Conservation (phyloP, 1,139 yeast species). For the Barnettozyma hawaiiensis region DNA sequence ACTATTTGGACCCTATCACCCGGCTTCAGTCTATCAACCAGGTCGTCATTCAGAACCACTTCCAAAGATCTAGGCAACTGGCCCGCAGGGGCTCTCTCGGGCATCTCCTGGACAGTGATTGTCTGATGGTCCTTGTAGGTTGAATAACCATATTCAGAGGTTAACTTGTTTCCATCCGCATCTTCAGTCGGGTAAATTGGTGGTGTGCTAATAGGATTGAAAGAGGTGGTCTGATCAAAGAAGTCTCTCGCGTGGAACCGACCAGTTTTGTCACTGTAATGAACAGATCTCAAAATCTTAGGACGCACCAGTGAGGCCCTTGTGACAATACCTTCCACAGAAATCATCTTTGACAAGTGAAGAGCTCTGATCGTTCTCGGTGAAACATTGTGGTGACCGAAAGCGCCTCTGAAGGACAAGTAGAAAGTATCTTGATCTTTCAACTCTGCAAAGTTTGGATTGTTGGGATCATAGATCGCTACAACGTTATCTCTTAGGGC, state of each 20-base stretch:
- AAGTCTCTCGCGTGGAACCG: conserved; percentile 88
- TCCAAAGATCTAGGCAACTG: conserved; percentile 93
- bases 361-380: conserved; percentile 83
- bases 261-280: conserved; percentile 81
- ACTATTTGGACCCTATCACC: conserved; percentile 95
- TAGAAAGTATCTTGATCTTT: conserved; percentile 65
- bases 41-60: conserved; percentile 85
- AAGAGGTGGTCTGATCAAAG: conserved; percentile 87
- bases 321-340: conserved; percentile 94
- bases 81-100: conserved; percentile 97
- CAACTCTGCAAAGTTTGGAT: conserved; percentile 43
- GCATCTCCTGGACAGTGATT: conserved; percentile 94
- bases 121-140: conserved; percentile 94
- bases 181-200: conserved; percentile 94
- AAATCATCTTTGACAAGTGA: conserved; percentile 73
- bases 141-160: conserved; percentile 90
- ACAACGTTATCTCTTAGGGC: conserved; percentile 80
- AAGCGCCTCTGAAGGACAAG: conserved; percentile 83
- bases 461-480: conserved; percentile 56
- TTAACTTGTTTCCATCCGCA: conserved; percentile 78
- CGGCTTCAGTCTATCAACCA: conserved; percentile 88
- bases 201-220: conserved; percentile 52
- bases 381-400: conserved; percentile 81
- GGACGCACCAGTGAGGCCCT: conserved; percentile 92
- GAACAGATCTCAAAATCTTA: conserved; percentile 86